Base-by-base conservation (phyloP, 805 yeast genomes). In the Wickerhamomyces canadensis region DNA sequence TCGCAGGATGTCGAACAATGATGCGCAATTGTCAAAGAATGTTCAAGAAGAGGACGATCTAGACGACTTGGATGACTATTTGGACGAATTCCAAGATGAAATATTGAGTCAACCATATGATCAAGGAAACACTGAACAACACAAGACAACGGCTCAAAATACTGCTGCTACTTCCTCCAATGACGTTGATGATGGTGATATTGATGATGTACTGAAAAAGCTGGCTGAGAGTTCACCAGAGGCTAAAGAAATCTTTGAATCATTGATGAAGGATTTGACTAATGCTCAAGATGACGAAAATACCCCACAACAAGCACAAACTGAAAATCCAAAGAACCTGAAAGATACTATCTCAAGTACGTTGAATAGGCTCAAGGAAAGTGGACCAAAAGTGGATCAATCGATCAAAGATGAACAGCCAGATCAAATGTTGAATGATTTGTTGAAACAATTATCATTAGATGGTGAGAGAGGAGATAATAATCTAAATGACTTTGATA, bases 51-150 rank as follows among this genome's bases (percentile, higher is more conserved):
- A 48, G 11, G 77, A 80, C 40, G 84, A 78, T 36, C 63, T 76
- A 35, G 86, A 80, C 51, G 94, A 85, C 48, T 70, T 85, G 44
- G 95, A 85, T 48, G 95, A 86, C 51, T 68, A 86, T 42, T 67
- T 91, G 35, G 96, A 88, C 53, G 96, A 88, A 44, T 84, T 84
- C 55, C 85, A 81, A 29, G 85, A 80, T 42, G 85, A 78, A 40
- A 70, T 80, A 1, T 64, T 83, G 38, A 72, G 72, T 41, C 68
- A 75, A 46, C 80, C 58, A 35, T 35, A 56, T 36, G 26, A 35
- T 23, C 42, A 8, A 12, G n/a, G n/a, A n/a, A n/a, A n/a, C n/a
- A n/a, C n/a, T n/a, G n/a, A n/a, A n/a, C n/a, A n/a, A n/a, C n/a
- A n/a, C n/a, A n/a, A n/a, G n/a, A 23, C 14, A 36, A 38, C 26